Conservation (phyloP, 768 basidiomycete species). For the Lentinula raphanica region DNA sequence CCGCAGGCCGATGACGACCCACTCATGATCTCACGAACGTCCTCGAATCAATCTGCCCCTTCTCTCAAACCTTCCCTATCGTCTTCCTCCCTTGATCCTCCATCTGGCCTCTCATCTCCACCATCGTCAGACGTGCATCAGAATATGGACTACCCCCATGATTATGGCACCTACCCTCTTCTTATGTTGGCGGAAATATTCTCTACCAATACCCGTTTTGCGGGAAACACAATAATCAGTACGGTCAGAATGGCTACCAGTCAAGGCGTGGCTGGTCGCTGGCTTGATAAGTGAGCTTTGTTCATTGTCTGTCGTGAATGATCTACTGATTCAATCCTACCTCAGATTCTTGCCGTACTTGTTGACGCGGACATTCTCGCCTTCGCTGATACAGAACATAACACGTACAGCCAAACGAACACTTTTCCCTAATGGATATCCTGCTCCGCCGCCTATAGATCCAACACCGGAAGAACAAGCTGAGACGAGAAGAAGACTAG, state of each 20-base stretch:
- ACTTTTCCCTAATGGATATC: constrained; percentile 89
- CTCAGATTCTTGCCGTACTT: constrained; percentile 65
- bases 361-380: constrained; percentile 48
- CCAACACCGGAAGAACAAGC: constrained; percentile 76
- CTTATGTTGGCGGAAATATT: constrained; percentile 47
- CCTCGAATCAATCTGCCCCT: constrained; percentile 11
- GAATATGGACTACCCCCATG: constrained; percentile 4
- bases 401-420: constrained; percentile 57
- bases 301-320: neutral
- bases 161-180: constrained; percentile 40
- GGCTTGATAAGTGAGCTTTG: constrained; percentile 51
- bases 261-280: constrained; percentile 16
- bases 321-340: neutral
- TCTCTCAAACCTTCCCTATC: constrained; percentile 17
- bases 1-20: constrained; percentile 2
- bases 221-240: constrained; percentile 42
- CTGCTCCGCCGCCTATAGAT: constrained; percentile 64
- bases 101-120: constrained; percentile 4
- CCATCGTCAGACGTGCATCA: neutral
- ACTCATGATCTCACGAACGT: neutral
- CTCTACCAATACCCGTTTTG: constrained; percentile 40
- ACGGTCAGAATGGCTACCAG: constrained; percentile 35
- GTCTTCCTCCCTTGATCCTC: constrained; percentile 17
- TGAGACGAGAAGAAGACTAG: constrained; percentile 42
- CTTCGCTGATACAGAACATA: constrained; percentile 45